phyloP scores from a whole-genome alignment of 106 monocot genomes.

The Apostasia ramifera region DNA sequence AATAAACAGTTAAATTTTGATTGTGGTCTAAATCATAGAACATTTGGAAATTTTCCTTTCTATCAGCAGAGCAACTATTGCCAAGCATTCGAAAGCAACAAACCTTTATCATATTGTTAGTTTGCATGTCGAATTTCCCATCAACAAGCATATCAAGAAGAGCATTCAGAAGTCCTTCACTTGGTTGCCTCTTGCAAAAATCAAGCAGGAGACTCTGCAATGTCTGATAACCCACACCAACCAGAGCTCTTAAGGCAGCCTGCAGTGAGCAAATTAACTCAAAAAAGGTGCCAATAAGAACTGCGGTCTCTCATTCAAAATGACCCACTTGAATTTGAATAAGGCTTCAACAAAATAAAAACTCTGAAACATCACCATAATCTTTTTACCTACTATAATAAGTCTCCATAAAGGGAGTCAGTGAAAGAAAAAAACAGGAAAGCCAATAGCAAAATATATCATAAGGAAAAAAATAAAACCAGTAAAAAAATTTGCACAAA shows the following conservation, averaged over 20 bases:
- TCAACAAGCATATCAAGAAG: conserved; percentile 99
- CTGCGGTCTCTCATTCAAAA: too few species aligned
- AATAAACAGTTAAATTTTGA: conserved; percentile 6
- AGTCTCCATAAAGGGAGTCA: too few species aligned
- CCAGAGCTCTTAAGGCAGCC: conserved; percentile 77
- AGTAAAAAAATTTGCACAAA: too few species aligned
- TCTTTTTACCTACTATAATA: too few species aligned
- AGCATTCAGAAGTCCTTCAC: conserved; percentile 59
- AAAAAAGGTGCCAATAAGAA: neutral
- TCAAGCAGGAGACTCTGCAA: conserved; percentile 88
- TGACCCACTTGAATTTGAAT: too few species aligned
- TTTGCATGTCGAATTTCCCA: conserved; percentile 58
- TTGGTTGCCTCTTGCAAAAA: conserved; percentile 79
- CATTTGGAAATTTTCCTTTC: neutral
- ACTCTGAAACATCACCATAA: too few species aligned
- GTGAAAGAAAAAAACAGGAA: too few species aligned
- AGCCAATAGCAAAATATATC: too few species aligned
- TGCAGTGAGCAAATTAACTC: conserved; percentile 25
- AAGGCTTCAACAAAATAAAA: too few species aligned
- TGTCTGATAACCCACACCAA: conserved; percentile 90
- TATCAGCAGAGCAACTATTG: neutral
- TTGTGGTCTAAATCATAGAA: neutral
- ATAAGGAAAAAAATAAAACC: too few species aligned
- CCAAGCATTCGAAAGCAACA: neutral
- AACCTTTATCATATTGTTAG: conserved; percentile 66